Conservation (phyloP, 2,329 filamentous ascomycete species). For the Aspergillus caelatus region DNA sequence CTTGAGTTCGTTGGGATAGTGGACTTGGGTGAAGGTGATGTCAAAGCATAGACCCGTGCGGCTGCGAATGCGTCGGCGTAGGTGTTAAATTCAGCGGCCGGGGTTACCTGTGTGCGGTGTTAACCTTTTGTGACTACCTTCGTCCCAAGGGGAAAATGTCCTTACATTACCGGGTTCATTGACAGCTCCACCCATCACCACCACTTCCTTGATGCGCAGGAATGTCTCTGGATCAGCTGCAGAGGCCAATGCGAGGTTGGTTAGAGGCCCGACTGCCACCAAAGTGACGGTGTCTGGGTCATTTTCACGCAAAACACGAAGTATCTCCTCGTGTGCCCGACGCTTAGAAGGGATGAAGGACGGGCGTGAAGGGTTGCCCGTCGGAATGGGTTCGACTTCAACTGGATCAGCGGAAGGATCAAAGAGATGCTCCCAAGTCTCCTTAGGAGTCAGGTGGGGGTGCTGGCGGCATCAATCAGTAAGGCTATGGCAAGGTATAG, state of each 20-base stretch:
- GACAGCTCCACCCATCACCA: constrained; percentile 93
- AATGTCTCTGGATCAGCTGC: constrained; percentile 88
- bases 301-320: constrained; percentile 81
- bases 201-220: constrained; percentile 82
- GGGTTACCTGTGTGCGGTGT: constrained; percentile 55
- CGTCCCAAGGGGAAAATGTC: background rate
- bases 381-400: constrained; percentile 52
- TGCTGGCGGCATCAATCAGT: constrained; percentile 51
- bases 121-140: background rate
- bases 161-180: constrained; percentile 78
- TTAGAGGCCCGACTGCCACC: constrained; percentile 84
- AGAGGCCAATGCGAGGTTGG: constrained; percentile 89
- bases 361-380: constrained; percentile 41
- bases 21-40: constrained; percentile 75
- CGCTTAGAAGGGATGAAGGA: constrained; percentile 75
- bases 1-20: constrained; percentile 67
- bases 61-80: constrained; percentile 83
- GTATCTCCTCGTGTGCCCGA: constrained; percentile 81
- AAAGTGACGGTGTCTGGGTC: constrained; percentile 85
- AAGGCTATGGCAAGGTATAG: background rate
- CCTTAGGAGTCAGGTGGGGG: constrained; percentile 72
- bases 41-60: constrained; percentile 76
- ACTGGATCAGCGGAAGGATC: constrained; percentile 47
- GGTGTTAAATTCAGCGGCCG: constrained; percentile 91
- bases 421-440: constrained; percentile 74